A percentile compares a stretch with the other conserved stretches of the same genome.
Conservation (phyloP, 495 filamentous ascomycete species). For the Penicillium dipodomyicola region DNA sequence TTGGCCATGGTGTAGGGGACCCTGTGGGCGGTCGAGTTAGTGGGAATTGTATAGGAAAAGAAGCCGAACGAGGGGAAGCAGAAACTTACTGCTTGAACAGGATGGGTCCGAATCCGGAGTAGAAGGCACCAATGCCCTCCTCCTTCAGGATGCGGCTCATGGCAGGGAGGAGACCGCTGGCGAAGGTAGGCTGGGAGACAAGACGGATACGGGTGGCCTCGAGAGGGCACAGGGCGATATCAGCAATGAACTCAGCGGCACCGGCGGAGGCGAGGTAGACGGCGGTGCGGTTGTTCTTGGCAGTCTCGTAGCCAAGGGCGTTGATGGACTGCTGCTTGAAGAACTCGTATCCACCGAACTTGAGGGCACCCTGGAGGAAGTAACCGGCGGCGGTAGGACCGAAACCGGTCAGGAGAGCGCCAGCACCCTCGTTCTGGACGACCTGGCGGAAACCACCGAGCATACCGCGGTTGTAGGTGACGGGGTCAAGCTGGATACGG, state of each 20-base stretch:
- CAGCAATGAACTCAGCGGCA: conserved; percentile 87
- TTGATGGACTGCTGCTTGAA: conserved; percentile 95
- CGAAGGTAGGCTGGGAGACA: conserved; percentile 85
- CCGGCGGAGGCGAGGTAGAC: conserved; percentile 87
- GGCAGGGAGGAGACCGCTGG: conserved; percentile 74
- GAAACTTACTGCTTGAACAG: conserved; percentile 87
- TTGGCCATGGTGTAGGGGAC: conserved; percentile 99
- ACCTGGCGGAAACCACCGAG: conserved; percentile 85
- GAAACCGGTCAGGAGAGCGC: conserved; percentile 82
- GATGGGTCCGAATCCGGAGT: conserved; percentile 91
- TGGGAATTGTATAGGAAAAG: neutral
- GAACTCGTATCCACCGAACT: conserved; percentile 93
- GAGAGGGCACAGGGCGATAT: conserved; percentile 89
- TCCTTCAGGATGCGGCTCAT: conserved; percentile 81
- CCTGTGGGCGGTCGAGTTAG: conserved; percentile 45
- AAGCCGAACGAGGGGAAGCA: neutral
- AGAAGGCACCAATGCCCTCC: conserved; percentile 87
- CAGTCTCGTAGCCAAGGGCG: conserved; percentile 72
- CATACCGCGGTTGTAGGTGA: conserved; percentile 85
- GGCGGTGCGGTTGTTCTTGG: conserved; percentile 80
- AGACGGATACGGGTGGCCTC: conserved; percentile 95
- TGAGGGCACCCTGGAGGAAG: conserved; percentile 93
- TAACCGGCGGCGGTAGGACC: conserved; percentile 88
- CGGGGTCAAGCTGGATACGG: conserved; percentile 88
- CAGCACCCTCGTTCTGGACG: conserved; percentile 78